These are phyloP conservation scores for Maudiozyma humilis DNA, from an alignment of 1,139 yeast genomes.

Conservation along the genomic window DNA sequence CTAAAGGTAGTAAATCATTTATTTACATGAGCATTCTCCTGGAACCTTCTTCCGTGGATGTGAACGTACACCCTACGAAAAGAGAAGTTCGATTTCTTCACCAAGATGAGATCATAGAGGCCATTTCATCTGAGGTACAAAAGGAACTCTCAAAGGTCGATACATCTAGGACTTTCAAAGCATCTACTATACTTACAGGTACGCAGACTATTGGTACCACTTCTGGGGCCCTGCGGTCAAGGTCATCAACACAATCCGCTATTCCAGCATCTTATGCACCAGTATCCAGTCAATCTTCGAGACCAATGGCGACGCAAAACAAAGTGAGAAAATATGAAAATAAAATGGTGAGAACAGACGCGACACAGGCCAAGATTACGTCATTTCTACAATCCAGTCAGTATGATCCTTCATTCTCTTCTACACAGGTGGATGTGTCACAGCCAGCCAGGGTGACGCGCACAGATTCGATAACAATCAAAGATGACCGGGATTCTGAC, in stretches of 20 bases:
- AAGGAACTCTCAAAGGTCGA: constrained; percentile 51
- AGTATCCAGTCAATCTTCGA: neutral
- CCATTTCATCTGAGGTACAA: constrained; percentile 45
- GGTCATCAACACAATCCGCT: neutral
- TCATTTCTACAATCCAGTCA: constrained; percentile 33
- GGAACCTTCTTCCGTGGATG: constrained; percentile 68
- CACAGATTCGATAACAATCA: too few relatives aligned
- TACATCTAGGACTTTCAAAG: constrained; percentile 57
- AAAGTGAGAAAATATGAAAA: constrained; percentile 43
- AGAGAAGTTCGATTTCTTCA: constrained; percentile 79
- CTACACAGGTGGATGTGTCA: neutral
- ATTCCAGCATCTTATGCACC: neutral
- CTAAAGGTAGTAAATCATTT: constrained; percentile 75
- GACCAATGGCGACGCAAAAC: constrained; percentile 15
- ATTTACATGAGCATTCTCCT: constrained; percentile 63
- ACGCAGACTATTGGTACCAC: constrained; percentile 7
- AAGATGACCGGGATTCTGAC: too few relatives aligned
- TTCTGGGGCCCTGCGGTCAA: constrained; percentile 7
- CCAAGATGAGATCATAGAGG: constrained; percentile 78
- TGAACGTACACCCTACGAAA: constrained; percentile 93
- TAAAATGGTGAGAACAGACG: constrained; percentile 67
- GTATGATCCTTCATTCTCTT: neutral
- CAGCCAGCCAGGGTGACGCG: neutral
- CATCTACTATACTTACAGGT: constrained; percentile 41
- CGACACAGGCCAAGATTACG: constrained; percentile 52